These are phyloP conservation scores for Penicillium sp. DNA, from an alignment of 2,329 filamentous ascomycete genomes.

Conservation along the genomic window DNA sequence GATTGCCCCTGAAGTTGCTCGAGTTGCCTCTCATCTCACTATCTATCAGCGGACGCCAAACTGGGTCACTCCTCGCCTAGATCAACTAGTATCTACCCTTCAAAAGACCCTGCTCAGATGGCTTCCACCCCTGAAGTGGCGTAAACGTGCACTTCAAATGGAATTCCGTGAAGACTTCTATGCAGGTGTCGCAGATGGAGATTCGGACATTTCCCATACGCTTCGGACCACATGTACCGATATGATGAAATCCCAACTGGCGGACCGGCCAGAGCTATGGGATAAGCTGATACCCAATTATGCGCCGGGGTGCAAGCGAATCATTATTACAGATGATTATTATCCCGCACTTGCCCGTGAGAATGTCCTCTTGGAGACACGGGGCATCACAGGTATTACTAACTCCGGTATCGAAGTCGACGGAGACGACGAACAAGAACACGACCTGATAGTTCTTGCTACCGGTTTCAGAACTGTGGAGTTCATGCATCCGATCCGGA, in stretches of 20 bases:
- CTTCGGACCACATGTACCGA: conserved; percentile 39
- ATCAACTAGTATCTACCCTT: conserved; percentile 47
- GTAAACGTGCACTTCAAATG: conserved; percentile 55
- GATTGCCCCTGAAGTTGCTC: conserved; percentile 58
- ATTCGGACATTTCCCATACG: conserved; percentile 43
- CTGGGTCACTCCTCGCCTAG: conserved; percentile 57
- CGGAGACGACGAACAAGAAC: conserved; percentile 44
- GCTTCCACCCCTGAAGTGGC: conserved; percentile 52
- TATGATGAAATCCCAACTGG: conserved; percentile 50
- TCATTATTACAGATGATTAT: conserved; percentile 23
- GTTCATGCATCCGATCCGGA: conserved; percentile 59
- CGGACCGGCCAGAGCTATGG: conserved; percentile 52
- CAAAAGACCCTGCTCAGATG: conserved; percentile 50
- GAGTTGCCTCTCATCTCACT: conserved; percentile 50
- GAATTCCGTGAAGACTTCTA: conserved; percentile 55
- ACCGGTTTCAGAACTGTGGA: conserved; percentile 61
- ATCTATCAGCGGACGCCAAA: conserved; percentile 61
- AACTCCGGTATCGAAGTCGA: conserved; percentile 50
- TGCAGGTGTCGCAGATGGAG: conserved; percentile 43
- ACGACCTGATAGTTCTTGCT: conserved; percentile 58
- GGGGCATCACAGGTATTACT: conserved; percentile 49
- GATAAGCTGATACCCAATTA: conserved; percentile 53
- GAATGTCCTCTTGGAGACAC: conserved; percentile 48
- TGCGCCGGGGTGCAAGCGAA: conserved; percentile 21
- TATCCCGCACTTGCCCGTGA: conserved; percentile 21